Evolutionary conservation across 768 basidiomycete genomes (phyloP).

Genomic region (Collybia mongolica): DNA sequence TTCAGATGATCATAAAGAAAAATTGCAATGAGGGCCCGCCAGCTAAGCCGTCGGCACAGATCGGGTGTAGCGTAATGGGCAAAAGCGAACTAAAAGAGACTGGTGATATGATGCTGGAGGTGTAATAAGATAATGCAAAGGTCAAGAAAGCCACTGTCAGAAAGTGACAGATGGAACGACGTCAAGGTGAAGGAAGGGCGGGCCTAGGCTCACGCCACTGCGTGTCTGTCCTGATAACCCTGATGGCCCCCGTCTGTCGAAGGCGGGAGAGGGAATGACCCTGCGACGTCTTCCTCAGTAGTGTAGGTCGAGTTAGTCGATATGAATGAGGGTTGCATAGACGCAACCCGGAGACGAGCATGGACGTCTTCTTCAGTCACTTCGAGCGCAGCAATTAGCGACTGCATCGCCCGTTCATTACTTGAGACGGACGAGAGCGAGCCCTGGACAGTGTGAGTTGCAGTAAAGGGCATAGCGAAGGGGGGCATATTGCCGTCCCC

Average conservation of each 20-base stretch:
- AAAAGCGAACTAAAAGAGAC: too few relatives aligned
- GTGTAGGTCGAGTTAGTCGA: constrained; percentile 31
- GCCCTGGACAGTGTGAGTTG: constrained; percentile 25
- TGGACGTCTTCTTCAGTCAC: constrained; percentile 44
- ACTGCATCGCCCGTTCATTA: constrained; percentile 56
- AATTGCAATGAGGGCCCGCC: too few relatives aligned
- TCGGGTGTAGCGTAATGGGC: too few relatives aligned
- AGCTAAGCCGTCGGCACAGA: too few relatives aligned
- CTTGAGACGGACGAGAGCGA: constrained; percentile 40
- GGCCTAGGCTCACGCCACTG: too few relatives aligned
- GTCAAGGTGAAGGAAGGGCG: background rate
- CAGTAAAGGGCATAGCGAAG: constrained; percentile 29
- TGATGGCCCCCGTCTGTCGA: constrained; percentile 7
- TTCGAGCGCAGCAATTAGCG: constrained; percentile 69
- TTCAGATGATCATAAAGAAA: too few relatives aligned
- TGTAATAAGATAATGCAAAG: constrained; percentile 3
- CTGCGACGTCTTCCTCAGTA: constrained; percentile 34
- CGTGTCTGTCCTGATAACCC: background rate
- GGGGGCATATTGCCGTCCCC: constrained; percentile 30
- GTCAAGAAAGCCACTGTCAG: background rate
- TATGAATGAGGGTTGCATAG: constrained; percentile 54
- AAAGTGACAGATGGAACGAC: background rate
- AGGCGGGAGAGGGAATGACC: constrained; percentile 41
- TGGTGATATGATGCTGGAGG: background rate
- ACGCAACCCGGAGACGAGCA: constrained; percentile 52